phyloP scores from a whole-genome alignment of 768 basidiomycete species.

The Tricholoma sp. region DNA sequence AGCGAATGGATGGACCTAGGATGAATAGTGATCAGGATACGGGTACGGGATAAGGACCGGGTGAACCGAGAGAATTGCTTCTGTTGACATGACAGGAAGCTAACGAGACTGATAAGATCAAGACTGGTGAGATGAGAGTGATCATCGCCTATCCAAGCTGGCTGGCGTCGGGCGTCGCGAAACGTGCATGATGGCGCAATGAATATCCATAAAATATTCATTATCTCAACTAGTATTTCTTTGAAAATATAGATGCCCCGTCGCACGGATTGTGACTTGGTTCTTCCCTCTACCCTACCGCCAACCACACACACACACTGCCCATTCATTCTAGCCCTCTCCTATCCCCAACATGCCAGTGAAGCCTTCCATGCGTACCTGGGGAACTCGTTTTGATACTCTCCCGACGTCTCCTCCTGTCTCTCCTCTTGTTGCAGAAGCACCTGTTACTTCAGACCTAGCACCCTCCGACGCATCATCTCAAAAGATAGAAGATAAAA shows the following conservation, averaged over 20 bases:
- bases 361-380: constrained; percentile 41
- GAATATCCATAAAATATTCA: too few relatives aligned
- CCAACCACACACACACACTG: constrained; percentile 9
- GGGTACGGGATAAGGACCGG: neutral
- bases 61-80: constrained; percentile 12
- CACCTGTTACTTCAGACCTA: constrained; percentile 10
- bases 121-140: constrained; percentile 15
- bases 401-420: constrained; percentile 47
- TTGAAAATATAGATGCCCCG: constrained; percentile 1
- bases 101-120: constrained; percentile 23
- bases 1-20: neutral
- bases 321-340: constrained; percentile 18
- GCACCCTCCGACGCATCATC: constrained; percentile 14
- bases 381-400: constrained; percentile 73
- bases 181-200: constrained; percentile 30
- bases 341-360: constrained; percentile 37
- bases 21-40: neutral
- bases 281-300: neutral
- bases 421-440: constrained; percentile 26
- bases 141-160: constrained; percentile 29
- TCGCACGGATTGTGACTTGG: constrained; percentile 2
- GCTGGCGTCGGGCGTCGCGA: constrained; percentile 36
- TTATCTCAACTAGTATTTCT: neutral
- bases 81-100: constrained; percentile 47
- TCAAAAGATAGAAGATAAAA: constrained; percentile 38